phyloP scores from a whole-genome alignment of 257 asterid species.

The Capsicum baccatum region DNA sequence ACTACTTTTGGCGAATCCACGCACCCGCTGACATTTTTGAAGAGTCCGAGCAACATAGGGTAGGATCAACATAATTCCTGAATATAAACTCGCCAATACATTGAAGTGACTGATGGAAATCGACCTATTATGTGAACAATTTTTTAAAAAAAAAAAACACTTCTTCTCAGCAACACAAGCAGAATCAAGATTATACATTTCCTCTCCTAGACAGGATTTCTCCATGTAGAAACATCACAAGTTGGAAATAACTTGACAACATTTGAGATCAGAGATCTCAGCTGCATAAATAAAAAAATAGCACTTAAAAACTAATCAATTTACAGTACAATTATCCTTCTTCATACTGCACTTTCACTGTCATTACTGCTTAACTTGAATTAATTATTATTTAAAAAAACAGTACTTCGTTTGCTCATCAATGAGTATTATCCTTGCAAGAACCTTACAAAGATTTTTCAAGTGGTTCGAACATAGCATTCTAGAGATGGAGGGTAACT shows the following conservation, averaged over 20 bases:
- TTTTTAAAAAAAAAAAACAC: not conserved
- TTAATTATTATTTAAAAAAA: no score
- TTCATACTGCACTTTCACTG: not conserved
- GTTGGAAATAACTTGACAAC: not conserved
- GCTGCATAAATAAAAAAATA: not conserved
- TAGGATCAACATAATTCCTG: not conserved
- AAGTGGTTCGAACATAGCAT: not conserved
- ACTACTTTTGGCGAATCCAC: no score
- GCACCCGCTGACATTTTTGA: no score
- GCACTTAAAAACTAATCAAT: not conserved
- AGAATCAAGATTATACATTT: conserved; percentile 3
- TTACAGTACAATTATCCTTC: not conserved
- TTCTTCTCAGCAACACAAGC: not conserved
- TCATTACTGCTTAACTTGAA: conserved; percentile 1
- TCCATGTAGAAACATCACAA: conserved; percentile 11
- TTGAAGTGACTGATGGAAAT: not conserved
- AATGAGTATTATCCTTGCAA: not conserved
- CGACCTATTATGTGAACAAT: not conserved
- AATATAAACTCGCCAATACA: not conserved
- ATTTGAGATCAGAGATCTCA: not conserved
- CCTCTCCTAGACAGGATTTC: not conserved
- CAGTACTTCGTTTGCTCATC: not conserved
- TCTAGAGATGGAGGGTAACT: not conserved
- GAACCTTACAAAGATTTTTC: not conserved
- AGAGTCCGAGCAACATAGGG: not conserved